phyloP scores from a whole-genome alignment of 2,329 filamentous ascomycete genomes.

The Exophiala mesophila region DNA sequence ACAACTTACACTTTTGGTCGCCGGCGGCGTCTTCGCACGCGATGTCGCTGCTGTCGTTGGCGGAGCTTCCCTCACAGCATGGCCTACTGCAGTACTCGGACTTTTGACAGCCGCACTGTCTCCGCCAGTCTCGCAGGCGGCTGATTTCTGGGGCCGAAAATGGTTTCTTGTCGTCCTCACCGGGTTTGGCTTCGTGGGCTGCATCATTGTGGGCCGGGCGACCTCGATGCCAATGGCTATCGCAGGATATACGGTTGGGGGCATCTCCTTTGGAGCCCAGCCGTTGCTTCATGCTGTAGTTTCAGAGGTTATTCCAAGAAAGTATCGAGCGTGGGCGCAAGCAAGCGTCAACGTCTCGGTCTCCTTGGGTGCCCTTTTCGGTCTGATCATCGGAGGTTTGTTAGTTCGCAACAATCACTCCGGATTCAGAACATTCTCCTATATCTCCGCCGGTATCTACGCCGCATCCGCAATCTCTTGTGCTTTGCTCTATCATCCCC shows the following conservation, averaged over 20 bases:
- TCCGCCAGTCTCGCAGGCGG: constrained; percentile 1
- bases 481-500: constrained; percentile 10
- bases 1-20: neutral
- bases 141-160: constrained; percentile 15
- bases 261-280: constrained; percentile 6
- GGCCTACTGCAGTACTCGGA: constrained; percentile 1
- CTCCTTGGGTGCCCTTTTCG: constrained; percentile 3
- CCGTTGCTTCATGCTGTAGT: constrained; percentile 9
- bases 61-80: constrained; percentile 3
- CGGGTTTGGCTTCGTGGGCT: constrained; percentile 8
- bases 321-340: constrained; percentile 10
- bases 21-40: neutral
- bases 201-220: constrained; percentile 7
- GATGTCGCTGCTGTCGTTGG: constrained; percentile 5
- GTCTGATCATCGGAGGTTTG: constrained; percentile 6
- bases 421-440: constrained; percentile 12
- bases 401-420: constrained; percentile 5
- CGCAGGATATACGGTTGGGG: constrained; percentile 5
- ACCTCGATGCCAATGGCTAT: constrained; percentile 7
- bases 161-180: constrained; percentile 12
- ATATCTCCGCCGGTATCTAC: constrained; percentile 11
- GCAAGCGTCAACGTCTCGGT: constrained; percentile 8
- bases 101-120: constrained; percentile 1
- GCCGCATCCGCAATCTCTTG: constrained; percentile 2
- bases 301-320: constrained; percentile 11